phyloP scores from a whole-genome alignment of 257 asterid species.

The Salvia hispanica region DNA sequence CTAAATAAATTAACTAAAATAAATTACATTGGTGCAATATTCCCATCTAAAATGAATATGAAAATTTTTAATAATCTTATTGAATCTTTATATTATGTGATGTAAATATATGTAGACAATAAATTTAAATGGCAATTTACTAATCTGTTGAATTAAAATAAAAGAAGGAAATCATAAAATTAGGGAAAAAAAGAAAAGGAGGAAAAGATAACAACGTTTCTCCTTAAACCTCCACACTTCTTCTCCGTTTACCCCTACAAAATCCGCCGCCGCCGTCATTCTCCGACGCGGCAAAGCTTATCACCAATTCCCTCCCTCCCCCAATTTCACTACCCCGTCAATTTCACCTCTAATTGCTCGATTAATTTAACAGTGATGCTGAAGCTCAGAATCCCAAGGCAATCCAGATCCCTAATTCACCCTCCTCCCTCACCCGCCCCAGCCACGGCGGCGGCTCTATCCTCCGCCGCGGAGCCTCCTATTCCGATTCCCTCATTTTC shows the following conservation, averaged over 20 bases:
- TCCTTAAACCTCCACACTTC: background rate
- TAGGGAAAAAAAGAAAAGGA: background rate
- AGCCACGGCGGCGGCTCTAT: constrained; percentile 19
- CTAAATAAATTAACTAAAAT: too few species aligned
- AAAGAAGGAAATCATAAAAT: background rate
- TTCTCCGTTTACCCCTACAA: background rate
- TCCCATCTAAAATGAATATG: too few species aligned
- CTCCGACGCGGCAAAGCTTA: constrained; percentile 7
- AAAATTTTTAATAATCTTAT: too few species aligned
- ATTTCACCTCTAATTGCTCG: background rate
- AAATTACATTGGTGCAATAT: too few species aligned
- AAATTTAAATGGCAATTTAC: too few species aligned
- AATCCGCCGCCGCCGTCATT: constrained; percentile 20
- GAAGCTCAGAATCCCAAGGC: constrained; percentile 41
- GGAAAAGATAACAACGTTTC: background rate
- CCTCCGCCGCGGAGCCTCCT: constrained; percentile 18
- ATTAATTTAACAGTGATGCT: constrained; percentile 29
- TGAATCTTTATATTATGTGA: too few species aligned
- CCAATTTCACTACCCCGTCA: background rate
- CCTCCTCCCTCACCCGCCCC: constrained; percentile 28
- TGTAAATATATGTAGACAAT: too few species aligned
- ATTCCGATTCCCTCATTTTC: background rate
- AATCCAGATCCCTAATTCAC: constrained; percentile 36
- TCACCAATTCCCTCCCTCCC: background rate
- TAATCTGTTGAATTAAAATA: too few species aligned